Evolutionary conservation across 1,284 basidiomycete species (phyloP).

Genomic region (Sanghuangporus weigelae): DNA sequence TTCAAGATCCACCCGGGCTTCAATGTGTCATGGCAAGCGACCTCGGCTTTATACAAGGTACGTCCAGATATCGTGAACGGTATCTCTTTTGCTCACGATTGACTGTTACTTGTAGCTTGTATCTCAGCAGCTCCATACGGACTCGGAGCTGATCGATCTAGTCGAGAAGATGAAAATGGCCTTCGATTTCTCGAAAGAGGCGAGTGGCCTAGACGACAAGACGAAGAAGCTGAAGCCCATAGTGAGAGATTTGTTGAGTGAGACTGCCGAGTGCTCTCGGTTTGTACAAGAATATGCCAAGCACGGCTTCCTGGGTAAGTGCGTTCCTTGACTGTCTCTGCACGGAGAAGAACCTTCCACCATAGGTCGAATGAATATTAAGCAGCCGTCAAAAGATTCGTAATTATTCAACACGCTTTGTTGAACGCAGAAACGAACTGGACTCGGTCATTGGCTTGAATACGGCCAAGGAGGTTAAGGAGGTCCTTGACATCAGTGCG

Average conservation of each 20-base stretch:
- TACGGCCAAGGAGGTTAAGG: background rate
- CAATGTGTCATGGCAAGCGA: background rate
- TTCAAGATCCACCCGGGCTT: background rate
- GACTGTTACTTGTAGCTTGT: background rate
- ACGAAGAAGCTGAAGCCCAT: background rate
- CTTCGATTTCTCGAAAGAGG: background rate
- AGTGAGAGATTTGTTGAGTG: background rate
- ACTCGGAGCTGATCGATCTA: background rate
- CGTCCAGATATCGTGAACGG: background rate
- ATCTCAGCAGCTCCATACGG: background rate
- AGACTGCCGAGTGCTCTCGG: too few species aligned
- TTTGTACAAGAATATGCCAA: background rate
- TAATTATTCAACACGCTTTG: background rate
- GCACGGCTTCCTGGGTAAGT: background rate
- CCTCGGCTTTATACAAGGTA: background rate
- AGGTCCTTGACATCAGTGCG: background rate
- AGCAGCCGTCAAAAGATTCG: background rate
- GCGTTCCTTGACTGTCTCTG: background rate
- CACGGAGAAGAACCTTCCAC: background rate
- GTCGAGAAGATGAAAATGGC: background rate
- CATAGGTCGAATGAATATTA: background rate
- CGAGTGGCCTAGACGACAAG: background rate
- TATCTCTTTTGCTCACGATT: background rate
- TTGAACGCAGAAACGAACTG: background rate
- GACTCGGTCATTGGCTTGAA: background rate